Evolutionary conservation across 139 green algal genomes (phyloP), one percentile per base, ranked within the genome.

Genomic region (Chlorella vulgaris): DNA sequence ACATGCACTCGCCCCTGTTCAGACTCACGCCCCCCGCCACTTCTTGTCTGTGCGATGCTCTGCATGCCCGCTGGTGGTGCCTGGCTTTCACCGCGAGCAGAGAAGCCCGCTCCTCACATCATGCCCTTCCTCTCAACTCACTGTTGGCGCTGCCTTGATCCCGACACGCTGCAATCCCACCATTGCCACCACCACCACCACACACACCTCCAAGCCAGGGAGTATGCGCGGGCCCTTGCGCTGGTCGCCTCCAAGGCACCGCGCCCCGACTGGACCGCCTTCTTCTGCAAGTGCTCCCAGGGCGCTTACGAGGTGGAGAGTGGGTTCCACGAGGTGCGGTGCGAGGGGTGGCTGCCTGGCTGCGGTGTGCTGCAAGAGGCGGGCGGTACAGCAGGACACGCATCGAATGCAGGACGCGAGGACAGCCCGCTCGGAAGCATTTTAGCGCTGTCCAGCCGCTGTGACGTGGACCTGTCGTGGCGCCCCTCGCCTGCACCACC

Each of bases 151-250:
- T 58, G 47, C 13, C 47, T 24, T 10, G 47, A 15, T 15, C 10
- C 47, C 10, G 10, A 15, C 10, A 58, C 47, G 15, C 47, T 58
- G 47, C 47, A n/a, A n/a, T n/a, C 47, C 47, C 13, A 68, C 61
- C 22, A 3, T 38, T 33, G 26, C 3, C 21, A 31, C 2, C 29
- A 31, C 21, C n/a, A 13, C 2, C 8, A 6, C 50, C n/a, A 29
- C 10, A 31, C 31, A 3, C 38, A 26, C n/a, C 69, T 0, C 42
- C 15, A 28, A 3, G 19, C 42, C 74, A 82, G 76, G 40, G 42
- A 82, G 76, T 82, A 82, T 42, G 65, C 47, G 21, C 63, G 77
- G 3, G 67, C 77, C 31, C 77, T 82, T 47, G 77, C 77, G 43
- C 26, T 76, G 63, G 47, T 76, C 24, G 62, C 63, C 15, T 29